Evolutionary conservation across 148 eudicot genomes (phyloP).

Genomic region (Rhododendron henanense): DNA sequence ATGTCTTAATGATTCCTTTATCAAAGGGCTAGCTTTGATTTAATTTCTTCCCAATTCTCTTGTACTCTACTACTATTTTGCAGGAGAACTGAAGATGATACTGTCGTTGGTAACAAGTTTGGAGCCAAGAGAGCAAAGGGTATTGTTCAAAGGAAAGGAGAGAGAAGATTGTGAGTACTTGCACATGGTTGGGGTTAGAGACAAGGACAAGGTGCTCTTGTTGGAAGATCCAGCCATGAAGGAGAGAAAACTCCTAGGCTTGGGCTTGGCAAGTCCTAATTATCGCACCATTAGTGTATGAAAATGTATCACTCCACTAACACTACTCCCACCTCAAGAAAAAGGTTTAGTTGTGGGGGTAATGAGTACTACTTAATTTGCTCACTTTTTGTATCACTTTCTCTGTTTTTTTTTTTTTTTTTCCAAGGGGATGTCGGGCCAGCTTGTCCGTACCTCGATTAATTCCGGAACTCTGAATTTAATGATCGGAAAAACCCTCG

Average conservation of each 20-base stretch:
- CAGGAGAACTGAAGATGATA: conserved; percentile 56
- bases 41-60: neutral
- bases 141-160: conserved; percentile 67
- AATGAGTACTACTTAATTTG: neutral
- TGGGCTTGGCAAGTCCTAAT: conserved; percentile 23
- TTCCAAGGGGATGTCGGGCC: no score
- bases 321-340: neutral
- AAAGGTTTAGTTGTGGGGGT: neutral
- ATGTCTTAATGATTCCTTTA: neutral
- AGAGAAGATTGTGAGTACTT: conserved; percentile 56
- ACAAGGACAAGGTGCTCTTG: conserved; percentile 61
- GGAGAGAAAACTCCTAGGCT: conserved; percentile 48
- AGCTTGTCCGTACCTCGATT: neutral
- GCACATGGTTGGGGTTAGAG: conserved; percentile 72
- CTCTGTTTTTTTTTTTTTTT: neutral
- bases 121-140: conserved; percentile 60
- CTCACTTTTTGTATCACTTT: neutral
- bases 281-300: conserved; percentile 35
- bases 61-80: neutral
- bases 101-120: conserved; percentile 43
- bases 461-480: no score
- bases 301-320: neutral
- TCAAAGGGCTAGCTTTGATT: neutral
- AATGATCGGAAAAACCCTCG: neutral
- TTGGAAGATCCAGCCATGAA: conserved; percentile 68